Conservation (phyloP, 345 rosid genomes). For the Boechera divaricarpa region DNA sequence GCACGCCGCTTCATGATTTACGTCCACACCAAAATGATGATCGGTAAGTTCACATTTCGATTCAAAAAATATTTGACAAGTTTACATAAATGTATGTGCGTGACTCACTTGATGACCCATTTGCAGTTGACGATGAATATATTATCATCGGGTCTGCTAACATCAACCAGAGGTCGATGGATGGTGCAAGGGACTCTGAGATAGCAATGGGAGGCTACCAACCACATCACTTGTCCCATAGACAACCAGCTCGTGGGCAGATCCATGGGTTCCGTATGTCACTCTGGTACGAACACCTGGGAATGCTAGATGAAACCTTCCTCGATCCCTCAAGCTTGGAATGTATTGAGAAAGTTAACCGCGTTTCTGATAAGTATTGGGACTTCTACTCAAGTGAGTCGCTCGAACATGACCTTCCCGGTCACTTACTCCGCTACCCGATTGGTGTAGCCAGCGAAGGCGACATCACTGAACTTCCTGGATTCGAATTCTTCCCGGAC, state of each 20-base stretch:
- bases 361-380: conserved; percentile 85
- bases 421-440: conserved; percentile 97
- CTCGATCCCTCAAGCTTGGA: conserved; percentile 72
- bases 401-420: conserved; percentile 82
- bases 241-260: conserved; percentile 93
- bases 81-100: not conserved
- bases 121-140: conserved; percentile 97
- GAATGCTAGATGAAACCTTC: conserved; percentile 84
- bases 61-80: too few relatives aligned
- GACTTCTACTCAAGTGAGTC: conserved; percentile 80
- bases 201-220: conserved; percentile 99
- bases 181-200: conserved; percentile 97
- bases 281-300: conserved; percentile 95
- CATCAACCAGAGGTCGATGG: conserved; percentile 99
- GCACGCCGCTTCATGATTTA: conserved; percentile 90
- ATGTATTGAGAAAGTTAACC: conserved; percentile 76
- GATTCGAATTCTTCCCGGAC: conserved; percentile 82
- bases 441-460: conserved; percentile 70
- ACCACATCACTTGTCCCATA: conserved; percentile 78
- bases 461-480: conserved; percentile 68
- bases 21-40: conserved; percentile 98
- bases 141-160: conserved; percentile 95
- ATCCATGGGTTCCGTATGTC: conserved; percentile 97
- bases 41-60: conserved; percentile 56
- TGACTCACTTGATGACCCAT: not conserved